Evolutionary conservation across 495 filamentous ascomycete genomes (phyloP).

Genomic region (Aspergillus nanangensis): DNA sequence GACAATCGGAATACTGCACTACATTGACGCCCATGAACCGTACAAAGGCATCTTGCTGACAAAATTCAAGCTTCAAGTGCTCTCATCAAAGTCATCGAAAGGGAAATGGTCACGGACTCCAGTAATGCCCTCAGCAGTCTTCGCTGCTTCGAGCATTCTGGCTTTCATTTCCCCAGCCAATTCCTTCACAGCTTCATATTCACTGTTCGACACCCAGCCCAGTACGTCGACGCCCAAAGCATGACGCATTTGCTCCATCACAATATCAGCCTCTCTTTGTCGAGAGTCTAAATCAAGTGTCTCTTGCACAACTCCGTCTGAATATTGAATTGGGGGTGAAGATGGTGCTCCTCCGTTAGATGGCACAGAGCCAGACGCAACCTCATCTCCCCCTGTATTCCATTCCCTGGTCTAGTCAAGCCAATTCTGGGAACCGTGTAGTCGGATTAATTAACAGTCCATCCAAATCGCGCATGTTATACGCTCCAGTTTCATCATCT

Average conservation of each 20-base stretch:
- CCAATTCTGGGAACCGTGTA: constrained; percentile 25
- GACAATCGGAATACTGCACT: too few relatives aligned
- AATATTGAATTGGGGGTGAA: constrained; percentile 13
- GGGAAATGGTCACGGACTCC: constrained; percentile 18
- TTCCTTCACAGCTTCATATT: constrained; percentile 16
- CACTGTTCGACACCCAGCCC: constrained; percentile 21
- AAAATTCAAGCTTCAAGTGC: constrained; percentile 12
- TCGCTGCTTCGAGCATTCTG: constrained; percentile 18
- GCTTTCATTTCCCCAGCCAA: constrained; percentile 12
- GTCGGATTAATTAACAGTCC: constrained; percentile 29
- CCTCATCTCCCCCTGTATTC: too few relatives aligned
- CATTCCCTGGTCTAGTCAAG: too few relatives aligned
- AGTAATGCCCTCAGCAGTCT: constrained; percentile 7
- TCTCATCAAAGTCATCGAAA: constrained; percentile 28
- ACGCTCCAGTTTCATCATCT: constrained; percentile 31
- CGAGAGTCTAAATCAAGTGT: constrained; percentile 14
- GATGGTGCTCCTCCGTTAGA: background rate
- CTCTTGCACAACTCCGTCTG: constrained; percentile 10
- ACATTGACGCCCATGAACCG: too few relatives aligned
- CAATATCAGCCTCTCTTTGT: constrained; percentile 21
- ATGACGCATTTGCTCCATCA: constrained; percentile 15
- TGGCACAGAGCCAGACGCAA: too few relatives aligned
- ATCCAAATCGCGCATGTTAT: constrained; percentile 36
- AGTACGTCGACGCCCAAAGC: constrained; percentile 14
- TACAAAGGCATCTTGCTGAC: too few relatives aligned